phyloP scores from a whole-genome alignment of 352 stramenopile genomes.

The Globisporangium solare region DNA sequence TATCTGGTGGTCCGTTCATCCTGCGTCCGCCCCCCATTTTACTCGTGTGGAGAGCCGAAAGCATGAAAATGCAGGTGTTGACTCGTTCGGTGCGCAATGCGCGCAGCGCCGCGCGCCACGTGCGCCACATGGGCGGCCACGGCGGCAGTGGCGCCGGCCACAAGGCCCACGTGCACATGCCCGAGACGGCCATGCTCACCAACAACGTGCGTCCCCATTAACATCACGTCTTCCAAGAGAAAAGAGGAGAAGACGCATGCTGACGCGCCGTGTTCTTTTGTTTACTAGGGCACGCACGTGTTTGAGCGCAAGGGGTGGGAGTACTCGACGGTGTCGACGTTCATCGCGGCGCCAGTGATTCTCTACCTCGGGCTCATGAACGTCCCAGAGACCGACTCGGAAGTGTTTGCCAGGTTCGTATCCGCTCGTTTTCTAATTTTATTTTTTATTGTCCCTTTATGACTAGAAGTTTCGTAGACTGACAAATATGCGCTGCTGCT shows the following conservation, averaged over 20 bases:
- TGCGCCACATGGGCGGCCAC: slow-evolving; percentile 41
- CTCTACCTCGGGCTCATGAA: slow-evolving; percentile 79
- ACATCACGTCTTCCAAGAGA: neutral
- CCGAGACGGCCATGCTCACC: slow-evolving; percentile 84
- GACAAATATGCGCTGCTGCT: neutral
- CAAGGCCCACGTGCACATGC: slow-evolving; percentile 64
- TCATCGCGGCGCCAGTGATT: slow-evolving; percentile 63
- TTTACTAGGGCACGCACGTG: slow-evolving; percentile 56
- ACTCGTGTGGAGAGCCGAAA: slow-evolving; percentile 8
- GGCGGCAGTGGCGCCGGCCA: slow-evolving; percentile 21
- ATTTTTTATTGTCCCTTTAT: neutral
- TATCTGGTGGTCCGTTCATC: slow-evolving; percentile 10
- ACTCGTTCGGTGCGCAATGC: slow-evolving; percentile 23
- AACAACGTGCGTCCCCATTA: slow-evolving; percentile 82
- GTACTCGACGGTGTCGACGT: slow-evolving; percentile 74
- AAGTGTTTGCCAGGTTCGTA: slow-evolving; percentile 58
- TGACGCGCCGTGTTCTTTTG: neutral
- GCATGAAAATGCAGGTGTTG: slow-evolving; percentile 30
- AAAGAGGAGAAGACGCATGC: neutral
- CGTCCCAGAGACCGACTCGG: slow-evolving; percentile 77
- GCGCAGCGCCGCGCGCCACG: slow-evolving; percentile 31
- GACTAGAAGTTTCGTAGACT: neutral
- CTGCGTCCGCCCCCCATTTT: neutral
- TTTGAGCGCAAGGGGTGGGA: slow-evolving; percentile 84
- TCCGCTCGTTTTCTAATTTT: neutral